These are phyloP conservation scores for Pseudisothecium myosuroides DNA, from an alignment of 225 moss, liverwort and hornwort species.

Conservation along the genomic window DNA sequence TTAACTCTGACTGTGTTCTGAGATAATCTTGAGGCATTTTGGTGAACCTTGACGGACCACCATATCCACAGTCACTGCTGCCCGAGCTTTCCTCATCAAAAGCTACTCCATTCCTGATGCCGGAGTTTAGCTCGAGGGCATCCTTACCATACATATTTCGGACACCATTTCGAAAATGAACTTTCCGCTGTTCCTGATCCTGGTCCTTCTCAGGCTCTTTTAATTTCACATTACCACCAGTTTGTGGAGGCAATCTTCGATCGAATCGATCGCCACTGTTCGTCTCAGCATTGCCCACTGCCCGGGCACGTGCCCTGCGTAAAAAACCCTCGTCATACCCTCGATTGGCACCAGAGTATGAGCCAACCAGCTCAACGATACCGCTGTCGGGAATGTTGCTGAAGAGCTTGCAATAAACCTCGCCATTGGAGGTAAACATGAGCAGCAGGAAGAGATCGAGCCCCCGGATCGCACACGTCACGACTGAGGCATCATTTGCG, in stretches of 20 bases:
- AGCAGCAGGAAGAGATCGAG: conserved; percentile 3
- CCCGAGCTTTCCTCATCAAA: conserved; percentile 17
- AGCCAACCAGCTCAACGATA: conserved; percentile 18
- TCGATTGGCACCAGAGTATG: conserved; percentile 1
- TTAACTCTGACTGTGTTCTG: neutral
- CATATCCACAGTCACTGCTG: conserved; percentile 10
- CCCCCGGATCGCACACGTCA: neutral
- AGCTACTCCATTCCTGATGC: neutral
- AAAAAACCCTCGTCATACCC: conserved; percentile 2
- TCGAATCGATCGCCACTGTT: conserved; percentile 2
- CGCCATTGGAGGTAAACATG: conserved; percentile 48
- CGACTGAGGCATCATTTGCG: neutral
- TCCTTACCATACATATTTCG: neutral
- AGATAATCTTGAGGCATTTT: neutral
- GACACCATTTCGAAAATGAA: conserved; percentile 2
- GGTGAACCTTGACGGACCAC: neutral
- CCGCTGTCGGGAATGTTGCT: neutral
- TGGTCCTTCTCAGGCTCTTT: neutral
- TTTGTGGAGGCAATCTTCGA: neutral
- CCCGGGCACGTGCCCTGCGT: neutral
- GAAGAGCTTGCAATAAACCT: conserved; percentile 23
- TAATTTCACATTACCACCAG: neutral
- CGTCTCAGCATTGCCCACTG: neutral
- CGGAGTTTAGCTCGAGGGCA: neutral
- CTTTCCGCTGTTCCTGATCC: conserved; percentile 12